Evolutionary conservation across 1,284 basidiomycete genomes (phyloP).

Genomic region (Cryptococcus sp.): DNA sequence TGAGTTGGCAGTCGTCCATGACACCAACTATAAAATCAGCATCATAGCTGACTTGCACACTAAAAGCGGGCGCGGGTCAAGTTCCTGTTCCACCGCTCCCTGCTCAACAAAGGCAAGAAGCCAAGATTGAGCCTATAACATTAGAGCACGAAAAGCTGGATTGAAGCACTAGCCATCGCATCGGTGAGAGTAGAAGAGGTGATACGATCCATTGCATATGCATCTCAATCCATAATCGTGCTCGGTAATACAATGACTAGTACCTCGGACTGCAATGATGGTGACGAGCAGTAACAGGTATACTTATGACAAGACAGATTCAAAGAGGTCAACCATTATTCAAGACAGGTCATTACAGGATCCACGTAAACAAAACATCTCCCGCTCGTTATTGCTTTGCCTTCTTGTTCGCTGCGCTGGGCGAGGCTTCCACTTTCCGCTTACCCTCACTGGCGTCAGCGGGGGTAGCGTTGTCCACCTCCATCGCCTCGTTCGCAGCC

Average conservation of each 20-base stretch:
- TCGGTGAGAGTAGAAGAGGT: background rate
- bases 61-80: slow-evolving; percentile 4
- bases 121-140: slow-evolving; percentile 36
- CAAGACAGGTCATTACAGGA: background rate
- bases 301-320: background rate
- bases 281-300: no score
- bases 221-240: background rate
- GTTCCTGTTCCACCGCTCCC: slow-evolving; percentile 15
- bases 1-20: slow-evolving; percentile 13
- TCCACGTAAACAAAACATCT: background rate
- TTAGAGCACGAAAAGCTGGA: slow-evolving; percentile 41
- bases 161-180: slow-evolving; percentile 9
- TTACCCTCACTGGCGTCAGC: background rate
- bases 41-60: slow-evolving; percentile 6
- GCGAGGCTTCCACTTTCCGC: background rate
- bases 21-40: background rate
- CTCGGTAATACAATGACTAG: background rate
- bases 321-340: background rate
- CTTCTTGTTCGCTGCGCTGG: slow-evolving; percentile 5
- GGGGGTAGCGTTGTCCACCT: background rate
- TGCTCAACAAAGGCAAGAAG: slow-evolving; percentile 14
- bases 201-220: background rate
- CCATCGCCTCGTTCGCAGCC: slow-evolving; percentile 7
- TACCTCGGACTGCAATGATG: background rate
- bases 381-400: background rate